A percentile compares a stretch with the other conserved stretches of the same genome.
Conservation (phyloP, 805 yeast genomes). For the Saturnispora quitensis region DNA sequence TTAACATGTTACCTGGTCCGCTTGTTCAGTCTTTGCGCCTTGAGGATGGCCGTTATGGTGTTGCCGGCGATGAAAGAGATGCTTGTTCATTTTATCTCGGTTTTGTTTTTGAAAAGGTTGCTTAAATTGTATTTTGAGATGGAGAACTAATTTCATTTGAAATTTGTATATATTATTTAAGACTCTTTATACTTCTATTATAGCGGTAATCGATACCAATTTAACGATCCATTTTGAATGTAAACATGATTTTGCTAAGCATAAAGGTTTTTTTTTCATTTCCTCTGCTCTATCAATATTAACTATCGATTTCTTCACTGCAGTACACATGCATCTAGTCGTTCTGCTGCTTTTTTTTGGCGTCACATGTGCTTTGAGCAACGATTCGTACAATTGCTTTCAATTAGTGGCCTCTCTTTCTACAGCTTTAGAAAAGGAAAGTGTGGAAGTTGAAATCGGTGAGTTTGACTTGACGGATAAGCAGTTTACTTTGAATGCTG, state of each 20-base stretch:
- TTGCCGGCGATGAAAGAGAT: constrained; percentile 83
- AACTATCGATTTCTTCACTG: neutral
- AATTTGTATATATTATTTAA: neutral
- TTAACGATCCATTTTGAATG: neutral
- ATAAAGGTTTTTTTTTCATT: neutral
- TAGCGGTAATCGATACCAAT: too few species aligned
- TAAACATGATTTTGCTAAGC: neutral
- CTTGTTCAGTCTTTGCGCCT: constrained; percentile 61
- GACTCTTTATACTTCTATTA: neutral
- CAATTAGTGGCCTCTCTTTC: neutral
- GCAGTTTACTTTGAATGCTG: neutral
- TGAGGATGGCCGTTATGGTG: constrained; percentile 73
- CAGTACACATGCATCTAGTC: neutral
- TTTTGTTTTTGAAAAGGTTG: constrained; percentile 57
- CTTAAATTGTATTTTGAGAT: neutral
- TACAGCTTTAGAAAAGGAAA: neutral
- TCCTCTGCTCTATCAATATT: neutral
- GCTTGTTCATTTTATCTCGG: constrained; percentile 78
- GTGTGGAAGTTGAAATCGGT: neutral
- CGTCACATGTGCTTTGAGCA: neutral
- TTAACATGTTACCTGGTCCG: constrained; percentile 44
- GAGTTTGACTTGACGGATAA: neutral
- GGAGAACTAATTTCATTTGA: neutral
- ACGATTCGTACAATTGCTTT: neutral
- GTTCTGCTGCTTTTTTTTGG: neutral